A percentile compares a stretch with the other conserved stretches of the same genome.
phyloP scores from a whole-genome alignment of 1,284 basidiomycete species.

The Marasmius sp. region DNA sequence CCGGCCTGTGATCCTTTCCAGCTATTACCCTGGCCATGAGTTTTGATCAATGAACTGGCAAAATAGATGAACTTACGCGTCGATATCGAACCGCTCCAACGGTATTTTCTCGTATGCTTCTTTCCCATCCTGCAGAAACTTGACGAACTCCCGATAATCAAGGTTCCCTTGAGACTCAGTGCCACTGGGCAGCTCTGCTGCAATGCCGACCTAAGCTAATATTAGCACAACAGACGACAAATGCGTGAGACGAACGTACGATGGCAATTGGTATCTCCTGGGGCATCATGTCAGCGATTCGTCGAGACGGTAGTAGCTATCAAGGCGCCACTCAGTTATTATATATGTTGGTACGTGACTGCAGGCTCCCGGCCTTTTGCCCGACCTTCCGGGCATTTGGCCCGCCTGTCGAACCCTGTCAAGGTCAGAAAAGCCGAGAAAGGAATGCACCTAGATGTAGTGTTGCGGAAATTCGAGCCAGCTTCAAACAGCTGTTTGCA shows the following conservation, averaged over 20 bases:
- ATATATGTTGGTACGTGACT: no score
- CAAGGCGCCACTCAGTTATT: no score
- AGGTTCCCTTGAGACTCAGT: conserved; percentile 20
- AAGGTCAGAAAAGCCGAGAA: no score
- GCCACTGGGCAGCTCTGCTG: conserved; percentile 31
- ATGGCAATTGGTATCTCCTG: neutral
- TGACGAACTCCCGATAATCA: conserved; percentile 26
- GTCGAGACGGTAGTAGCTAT: no score
- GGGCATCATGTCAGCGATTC: no score
- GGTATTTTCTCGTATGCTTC: conserved; percentile 31
- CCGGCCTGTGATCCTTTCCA: conserved; percentile 20
- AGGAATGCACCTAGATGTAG: no score
- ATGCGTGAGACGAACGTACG: neutral
- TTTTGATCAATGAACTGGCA: neutral
- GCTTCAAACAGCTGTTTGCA: no score
- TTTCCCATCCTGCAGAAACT: conserved; percentile 26
- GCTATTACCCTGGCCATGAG: conserved; percentile 9
- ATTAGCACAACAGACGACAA: neutral
- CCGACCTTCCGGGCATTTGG: no score
- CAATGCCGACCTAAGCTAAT: conserved; percentile 27
- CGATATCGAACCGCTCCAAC: conserved; percentile 25
- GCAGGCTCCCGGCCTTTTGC: no score
- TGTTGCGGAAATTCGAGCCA: no score
- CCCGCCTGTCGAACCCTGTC: no score
- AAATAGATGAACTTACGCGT: conserved; percentile 17